These are phyloP conservation scores for Lactifluus subvellereus DNA, from an alignment of 768 basidiomycete genomes.

Conservation along the genomic window DNA sequence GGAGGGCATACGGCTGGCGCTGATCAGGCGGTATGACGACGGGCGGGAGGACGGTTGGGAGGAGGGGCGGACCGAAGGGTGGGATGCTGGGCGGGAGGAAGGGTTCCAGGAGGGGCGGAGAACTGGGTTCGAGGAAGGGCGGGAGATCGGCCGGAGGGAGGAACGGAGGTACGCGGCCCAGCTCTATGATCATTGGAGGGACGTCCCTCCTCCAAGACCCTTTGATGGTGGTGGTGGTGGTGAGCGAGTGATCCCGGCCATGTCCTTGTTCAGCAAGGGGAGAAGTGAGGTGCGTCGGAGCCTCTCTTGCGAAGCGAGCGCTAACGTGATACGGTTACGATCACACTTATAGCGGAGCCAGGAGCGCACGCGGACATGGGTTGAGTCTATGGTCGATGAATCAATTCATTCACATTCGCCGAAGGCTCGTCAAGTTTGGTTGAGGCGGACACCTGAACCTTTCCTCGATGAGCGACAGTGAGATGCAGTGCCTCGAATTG, in stretches of 20 bases:
- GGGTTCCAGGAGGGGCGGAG: constrained; percentile 20
- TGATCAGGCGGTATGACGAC: constrained; percentile 21
- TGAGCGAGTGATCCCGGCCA: constrained; percentile 7
- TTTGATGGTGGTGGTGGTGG: neutral
- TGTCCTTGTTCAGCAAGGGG: neutral
- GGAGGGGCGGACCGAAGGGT: constrained; percentile 22
- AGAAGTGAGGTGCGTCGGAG: constrained; percentile 12
- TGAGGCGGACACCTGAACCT: constrained; percentile 26
- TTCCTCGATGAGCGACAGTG: constrained; percentile 19
- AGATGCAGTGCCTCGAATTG: neutral
- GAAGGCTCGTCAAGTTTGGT: constrained; percentile 5
- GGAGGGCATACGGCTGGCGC: constrained; percentile 21
- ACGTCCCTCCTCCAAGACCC: neutral
- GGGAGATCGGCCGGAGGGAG: constrained; percentile 16
- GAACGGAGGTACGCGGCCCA: constrained; percentile 12
- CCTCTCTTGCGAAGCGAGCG: neutral
- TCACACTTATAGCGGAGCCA: constrained; percentile 3
- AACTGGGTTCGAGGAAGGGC: constrained; percentile 18
- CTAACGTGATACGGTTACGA: neutral
- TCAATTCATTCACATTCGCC: constrained; percentile 21
- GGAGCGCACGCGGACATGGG: constrained; percentile 24
- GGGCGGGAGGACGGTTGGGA: constrained; percentile 23
- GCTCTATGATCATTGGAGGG: constrained; percentile 9
- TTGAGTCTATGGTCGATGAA: constrained; percentile 16
- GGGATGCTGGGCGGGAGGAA: constrained; percentile 15